Conservation (phyloP, 441 rosid genomes). For the Erodium texanum region DNA sequence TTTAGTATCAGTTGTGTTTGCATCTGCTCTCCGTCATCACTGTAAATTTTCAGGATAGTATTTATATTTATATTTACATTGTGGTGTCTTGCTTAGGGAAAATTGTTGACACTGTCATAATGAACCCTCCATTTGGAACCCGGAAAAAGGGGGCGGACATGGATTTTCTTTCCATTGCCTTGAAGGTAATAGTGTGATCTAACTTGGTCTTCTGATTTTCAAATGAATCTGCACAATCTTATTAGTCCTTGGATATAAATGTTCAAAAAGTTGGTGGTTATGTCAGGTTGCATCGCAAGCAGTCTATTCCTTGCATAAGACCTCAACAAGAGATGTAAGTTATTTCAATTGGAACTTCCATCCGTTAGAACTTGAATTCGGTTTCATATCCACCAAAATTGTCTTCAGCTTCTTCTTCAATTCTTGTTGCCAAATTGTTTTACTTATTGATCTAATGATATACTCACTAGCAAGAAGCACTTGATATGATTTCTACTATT, state of each 20-base stretch:
- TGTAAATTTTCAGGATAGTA: background rate
- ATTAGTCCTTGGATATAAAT: background rate
- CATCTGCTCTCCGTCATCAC: conserved; percentile 4
- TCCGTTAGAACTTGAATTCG: background rate
- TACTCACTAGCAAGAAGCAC: background rate
- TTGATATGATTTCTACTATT: background rate
- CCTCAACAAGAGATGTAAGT: conserved; percentile 91
- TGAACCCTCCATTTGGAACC: conserved; percentile 98
- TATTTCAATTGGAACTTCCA: conserved; percentile 9
- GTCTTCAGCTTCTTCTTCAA: background rate
- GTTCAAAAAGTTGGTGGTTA: conserved; percentile 3
- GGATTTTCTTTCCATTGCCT: conserved; percentile 64
- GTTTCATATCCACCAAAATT: background rate
- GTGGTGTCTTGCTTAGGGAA: conserved; percentile 32
- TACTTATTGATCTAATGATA: too few species aligned
- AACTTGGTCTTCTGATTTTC: conserved; percentile 10
- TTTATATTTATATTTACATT: conserved; percentile 9
- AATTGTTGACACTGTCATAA: conserved; percentile 67
- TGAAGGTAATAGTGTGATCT: conserved; percentile 37
- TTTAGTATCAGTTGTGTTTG: background rate
- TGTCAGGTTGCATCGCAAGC: conserved; percentile 68
- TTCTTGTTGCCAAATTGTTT: background rate
- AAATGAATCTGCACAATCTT: background rate
- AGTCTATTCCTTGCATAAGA: conserved; percentile 93
- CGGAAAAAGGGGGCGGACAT: conserved; percentile 86